Percentiles rank a stretch among this genome's conserved stretches.
phyloP scores from a whole-genome alignment of 2,329 filamentous ascomycete species.

The Fusarium annulatum region DNA sequence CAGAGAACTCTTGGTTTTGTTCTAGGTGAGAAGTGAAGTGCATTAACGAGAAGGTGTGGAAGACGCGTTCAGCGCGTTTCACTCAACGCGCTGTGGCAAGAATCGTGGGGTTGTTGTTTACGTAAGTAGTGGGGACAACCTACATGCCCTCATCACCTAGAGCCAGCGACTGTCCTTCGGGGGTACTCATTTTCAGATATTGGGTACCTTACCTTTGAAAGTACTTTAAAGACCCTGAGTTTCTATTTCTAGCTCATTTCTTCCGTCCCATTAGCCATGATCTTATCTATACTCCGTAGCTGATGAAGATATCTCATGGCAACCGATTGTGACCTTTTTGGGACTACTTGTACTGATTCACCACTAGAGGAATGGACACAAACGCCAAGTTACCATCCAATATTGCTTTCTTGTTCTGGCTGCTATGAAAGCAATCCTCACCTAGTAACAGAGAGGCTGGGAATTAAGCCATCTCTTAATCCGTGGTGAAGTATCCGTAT shows the following conservation, averaged over 20 bases:
- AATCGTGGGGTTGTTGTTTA: slow-evolving; percentile 46
- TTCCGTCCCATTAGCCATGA: background rate
- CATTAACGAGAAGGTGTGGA: slow-evolving; percentile 34
- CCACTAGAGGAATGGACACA: background rate
- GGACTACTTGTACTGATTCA: background rate
- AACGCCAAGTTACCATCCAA: background rate
- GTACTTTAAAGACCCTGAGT: background rate
- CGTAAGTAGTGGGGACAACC: slow-evolving; percentile 23
- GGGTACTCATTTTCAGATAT: background rate
- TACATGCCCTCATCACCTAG: too few species aligned
- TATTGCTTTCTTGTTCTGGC: background rate
- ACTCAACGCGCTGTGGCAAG: slow-evolving; percentile 37
- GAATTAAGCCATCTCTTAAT: background rate
- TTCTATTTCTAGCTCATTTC: background rate
- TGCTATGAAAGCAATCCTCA: background rate
- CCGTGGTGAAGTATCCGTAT: too few species aligned
- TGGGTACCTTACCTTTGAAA: background rate
- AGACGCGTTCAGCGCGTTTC: slow-evolving; percentile 53
- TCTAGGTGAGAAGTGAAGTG: slow-evolving; percentile 24
- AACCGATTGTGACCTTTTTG: background rate
- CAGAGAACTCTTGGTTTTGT: slow-evolving; percentile 3
- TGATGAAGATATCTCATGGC: background rate
- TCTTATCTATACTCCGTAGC: too few species aligned
- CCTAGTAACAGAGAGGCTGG: background rate
- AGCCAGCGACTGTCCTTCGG: too few species aligned